A percentile compares a stretch with the other conserved stretches of the same genome.
Evolutionary conservation across 495 filamentous ascomycete genomes (phyloP).

Genomic region (Tuber aestivum): DNA sequence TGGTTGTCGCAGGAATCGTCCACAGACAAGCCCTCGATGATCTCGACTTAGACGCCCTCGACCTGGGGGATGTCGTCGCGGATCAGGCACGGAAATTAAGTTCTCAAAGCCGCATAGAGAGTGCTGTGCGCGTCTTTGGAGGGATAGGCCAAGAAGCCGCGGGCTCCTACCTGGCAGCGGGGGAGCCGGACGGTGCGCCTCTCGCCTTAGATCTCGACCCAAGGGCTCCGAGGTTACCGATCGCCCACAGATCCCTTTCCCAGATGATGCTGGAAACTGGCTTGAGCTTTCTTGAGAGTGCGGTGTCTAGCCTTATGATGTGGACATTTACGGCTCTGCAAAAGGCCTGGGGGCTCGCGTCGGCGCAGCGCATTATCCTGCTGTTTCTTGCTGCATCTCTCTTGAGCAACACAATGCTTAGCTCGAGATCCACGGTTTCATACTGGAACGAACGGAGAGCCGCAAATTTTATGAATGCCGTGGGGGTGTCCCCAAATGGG

Average conservation of each 20-base stretch:
- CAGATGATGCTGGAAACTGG: constrained; percentile 65
- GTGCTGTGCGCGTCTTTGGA: constrained; percentile 86
- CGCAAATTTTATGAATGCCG: constrained; percentile 64
- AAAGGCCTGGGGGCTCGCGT: constrained; percentile 62
- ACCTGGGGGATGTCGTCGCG: constrained; percentile 75
- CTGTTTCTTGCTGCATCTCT: constrained; percentile 60
- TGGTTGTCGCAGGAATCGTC: constrained; percentile 53
- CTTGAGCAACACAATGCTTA: constrained; percentile 63
- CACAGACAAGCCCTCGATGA: constrained; percentile 74
- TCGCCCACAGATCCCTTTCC: constrained; percentile 61
- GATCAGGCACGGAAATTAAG: constrained; percentile 82
- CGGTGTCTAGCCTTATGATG: constrained; percentile 65
- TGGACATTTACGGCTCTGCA: constrained; percentile 60
- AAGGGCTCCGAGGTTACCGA: constrained; percentile 46
- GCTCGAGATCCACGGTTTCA: constrained; percentile 58
- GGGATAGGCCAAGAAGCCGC: constrained; percentile 68
- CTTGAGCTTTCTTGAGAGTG: constrained; percentile 62
- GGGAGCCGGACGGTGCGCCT: neutral
- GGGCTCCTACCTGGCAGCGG: constrained; percentile 55
- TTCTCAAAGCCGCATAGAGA: constrained; percentile 75
- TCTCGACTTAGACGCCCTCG: constrained; percentile 72
- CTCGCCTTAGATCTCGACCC: constrained; percentile 22
- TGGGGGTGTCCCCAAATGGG: constrained; percentile 71
- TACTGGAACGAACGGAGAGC: constrained; percentile 88
- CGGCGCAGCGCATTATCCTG: constrained; percentile 70